Conservation (phyloP, 2,329 filamentous ascomycete genomes). For the Fusarium lateritium region DNA sequence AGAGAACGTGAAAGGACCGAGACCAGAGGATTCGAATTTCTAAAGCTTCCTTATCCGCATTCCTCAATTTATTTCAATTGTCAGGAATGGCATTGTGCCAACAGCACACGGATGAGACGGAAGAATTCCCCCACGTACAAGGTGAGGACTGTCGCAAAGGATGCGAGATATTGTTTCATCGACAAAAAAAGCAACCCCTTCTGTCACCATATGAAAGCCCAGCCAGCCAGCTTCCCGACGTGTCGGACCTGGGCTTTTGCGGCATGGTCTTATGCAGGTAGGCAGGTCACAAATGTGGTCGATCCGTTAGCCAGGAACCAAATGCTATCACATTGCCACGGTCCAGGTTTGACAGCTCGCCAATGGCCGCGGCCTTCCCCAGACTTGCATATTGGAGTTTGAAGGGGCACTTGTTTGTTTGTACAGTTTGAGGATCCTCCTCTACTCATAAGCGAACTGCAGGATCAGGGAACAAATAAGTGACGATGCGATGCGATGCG, state of each 20-base stretch:
- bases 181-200: conserved; percentile 22
- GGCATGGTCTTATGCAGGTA: conserved; percentile 40
- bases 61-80: conserved; percentile 19
- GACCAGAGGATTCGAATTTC: conserved; percentile 12
- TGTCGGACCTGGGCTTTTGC: conserved; percentile 33
- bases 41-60: conserved; percentile 33
- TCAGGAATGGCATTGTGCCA: background rate
- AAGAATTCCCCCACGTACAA: conserved; percentile 22
- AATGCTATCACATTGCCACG: conserved; percentile 13
- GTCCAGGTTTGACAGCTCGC: conserved; percentile 12
- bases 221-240: conserved; percentile 21
- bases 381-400: conserved; percentile 1
- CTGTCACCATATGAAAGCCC: conserved; percentile 16
- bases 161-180: conserved; percentile 38
- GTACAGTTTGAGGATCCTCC: background rate
- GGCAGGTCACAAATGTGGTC: conserved; percentile 37
- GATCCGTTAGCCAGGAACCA: conserved; percentile 37
- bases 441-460: background rate
- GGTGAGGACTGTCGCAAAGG: conserved; percentile 18
- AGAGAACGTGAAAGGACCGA: conserved; percentile 12
- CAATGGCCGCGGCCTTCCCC: conserved; percentile 13
- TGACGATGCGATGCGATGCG: background rate
- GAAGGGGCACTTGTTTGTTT: background rate
- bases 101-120: conserved; percentile 10
- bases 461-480: background rate